Evolutionary conservation across 2,329 filamentous ascomycete genomes (phyloP), one percentile per base, ranked within the genome.

Genomic region (Pseudocercospora cruenta): DNA sequence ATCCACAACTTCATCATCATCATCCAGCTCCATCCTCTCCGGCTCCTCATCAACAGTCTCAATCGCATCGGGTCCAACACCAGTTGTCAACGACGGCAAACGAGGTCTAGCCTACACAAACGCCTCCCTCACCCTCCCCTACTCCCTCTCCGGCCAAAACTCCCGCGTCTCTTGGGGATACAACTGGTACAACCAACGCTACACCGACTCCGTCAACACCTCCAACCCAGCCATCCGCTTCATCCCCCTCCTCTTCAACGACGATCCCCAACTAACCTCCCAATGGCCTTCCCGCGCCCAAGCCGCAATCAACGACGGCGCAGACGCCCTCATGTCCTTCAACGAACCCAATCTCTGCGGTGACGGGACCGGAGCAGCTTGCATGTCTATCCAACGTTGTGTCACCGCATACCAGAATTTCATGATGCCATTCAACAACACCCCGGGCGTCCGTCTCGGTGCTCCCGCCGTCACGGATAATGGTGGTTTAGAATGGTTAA

Each of bases 41-140:
- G n/a, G 14, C 21, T 58, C 60, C 12, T 58, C 53, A 0, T 49
- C 53, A n/a, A 53, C 49, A 4, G 21, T 10, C 45, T 22, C 28
- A 26, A 5, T 31, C 22, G 43, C 14, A 22, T 31, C 60, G 1
- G 24, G 9, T 2, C 55, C 63, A 7, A 59, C 58, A 4, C 51
- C 58, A 26, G 65, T 64, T 9, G 28, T 39, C 16, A 70, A 72
- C 59, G 75, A 76, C 64, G 74, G 76, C 73, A 89, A 90, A 84
- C 87, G 88, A 73, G 89, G 89, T 76, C 78, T 91, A 49, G 84
- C 85, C 61, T 91, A 88, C 84, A 91, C 90, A 78, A 80, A 86
- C 31, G 81, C 81, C 58, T 70, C 70, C 19, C 80, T 88, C 28
- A 84, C 85, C 76, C 78, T 80, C 59, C 71, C 78, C 51, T 87